Evolutionary conservation across 495 filamentous ascomycete genomes (phyloP).

Genomic region (Aspergillus mulundensis): DNA sequence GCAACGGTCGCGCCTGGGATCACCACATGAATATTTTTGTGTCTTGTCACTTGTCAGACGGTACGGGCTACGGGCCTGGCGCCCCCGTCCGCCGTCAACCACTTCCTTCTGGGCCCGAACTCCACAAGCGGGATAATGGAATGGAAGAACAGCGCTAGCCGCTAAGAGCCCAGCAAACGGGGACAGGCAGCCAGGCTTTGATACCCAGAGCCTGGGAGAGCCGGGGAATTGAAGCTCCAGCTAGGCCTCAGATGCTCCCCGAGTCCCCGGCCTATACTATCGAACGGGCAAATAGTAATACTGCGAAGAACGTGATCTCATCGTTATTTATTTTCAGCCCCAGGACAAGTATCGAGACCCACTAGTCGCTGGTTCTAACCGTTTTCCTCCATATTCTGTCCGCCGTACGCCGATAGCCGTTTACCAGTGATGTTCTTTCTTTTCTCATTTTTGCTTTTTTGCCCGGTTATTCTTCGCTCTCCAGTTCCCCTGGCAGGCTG

Average conservation of each 20-base stretch:
- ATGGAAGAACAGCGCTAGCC: slow-evolving; percentile 1
- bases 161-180: slow-evolving; percentile 8
- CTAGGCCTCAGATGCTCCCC: neutral
- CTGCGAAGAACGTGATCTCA: neutral
- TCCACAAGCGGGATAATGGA: slow-evolving; percentile 2
- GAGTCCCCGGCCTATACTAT: neutral
- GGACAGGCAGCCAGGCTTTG: slow-evolving; percentile 16
- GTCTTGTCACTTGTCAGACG: slow-evolving; percentile 7
- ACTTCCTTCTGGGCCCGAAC: slow-evolving; percentile 5
- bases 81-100: neutral
- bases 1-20: neutral
- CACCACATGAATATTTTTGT: slow-evolving; percentile 2
- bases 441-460: slow-evolving; percentile 2
- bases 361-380: slow-evolving; percentile 11
- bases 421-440: neutral
- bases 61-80: neutral
- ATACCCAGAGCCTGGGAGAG: slow-evolving; percentile 3
- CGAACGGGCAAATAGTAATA: neutral
- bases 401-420: neutral
- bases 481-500: neutral
- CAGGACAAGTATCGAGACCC: slow-evolving; percentile 8
- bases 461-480: neutral
- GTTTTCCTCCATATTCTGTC: neutral
- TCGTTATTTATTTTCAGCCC: slow-evolving; percentile 15
- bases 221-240: slow-evolving; percentile 8